Evolutionary conservation across 2,329 filamentous ascomycete genomes (phyloP).

Genomic region (Lecanicillium sp.): DNA sequence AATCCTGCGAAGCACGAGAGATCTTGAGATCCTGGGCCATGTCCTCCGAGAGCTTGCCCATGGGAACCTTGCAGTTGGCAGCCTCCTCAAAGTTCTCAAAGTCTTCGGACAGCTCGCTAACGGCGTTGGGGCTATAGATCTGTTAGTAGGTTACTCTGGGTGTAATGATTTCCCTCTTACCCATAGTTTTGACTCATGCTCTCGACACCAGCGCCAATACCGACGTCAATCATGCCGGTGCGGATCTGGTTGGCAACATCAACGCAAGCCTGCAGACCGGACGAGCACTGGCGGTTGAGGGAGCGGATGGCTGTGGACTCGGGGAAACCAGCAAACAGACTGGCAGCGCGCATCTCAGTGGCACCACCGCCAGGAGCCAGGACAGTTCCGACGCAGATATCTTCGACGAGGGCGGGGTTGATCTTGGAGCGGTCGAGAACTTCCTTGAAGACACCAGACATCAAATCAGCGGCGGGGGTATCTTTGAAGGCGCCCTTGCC

Average conservation of each 20-base stretch:
- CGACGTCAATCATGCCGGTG: constrained; percentile 88
- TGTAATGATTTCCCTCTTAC: too few relatives aligned
- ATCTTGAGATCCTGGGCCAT: constrained; percentile 86
- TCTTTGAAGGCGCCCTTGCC: constrained; percentile 95
- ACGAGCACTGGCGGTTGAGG: constrained; percentile 91
- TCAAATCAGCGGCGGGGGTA: constrained; percentile 76
- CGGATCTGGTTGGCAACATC: constrained; percentile 92
- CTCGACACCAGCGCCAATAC: constrained; percentile 90
- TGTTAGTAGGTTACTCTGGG: neutral
- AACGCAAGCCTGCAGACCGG: constrained; percentile 82
- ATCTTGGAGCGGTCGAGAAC: constrained; percentile 80
- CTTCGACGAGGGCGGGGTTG: constrained; percentile 80
- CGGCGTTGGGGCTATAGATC: constrained; percentile 59
- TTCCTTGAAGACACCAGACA: constrained; percentile 73
- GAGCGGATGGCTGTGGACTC: constrained; percentile 75
- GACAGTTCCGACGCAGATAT: constrained; percentile 86
- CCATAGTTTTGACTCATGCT: constrained; percentile 85
- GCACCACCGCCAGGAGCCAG: constrained; percentile 89
- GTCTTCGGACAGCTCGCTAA: constrained; percentile 85
- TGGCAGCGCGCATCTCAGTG: constrained; percentile 92
- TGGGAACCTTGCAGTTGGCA: constrained; percentile 94
- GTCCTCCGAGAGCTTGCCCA: constrained; percentile 87
- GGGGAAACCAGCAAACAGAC: constrained; percentile 84
- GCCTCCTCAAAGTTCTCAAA: constrained; percentile 74
- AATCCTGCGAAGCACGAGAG: constrained; percentile 66